A percentile compares a stretch with the other conserved stretches of the same genome.
Conservation (phyloP, 345 rosid genomes). For the Salix brachista region DNA sequence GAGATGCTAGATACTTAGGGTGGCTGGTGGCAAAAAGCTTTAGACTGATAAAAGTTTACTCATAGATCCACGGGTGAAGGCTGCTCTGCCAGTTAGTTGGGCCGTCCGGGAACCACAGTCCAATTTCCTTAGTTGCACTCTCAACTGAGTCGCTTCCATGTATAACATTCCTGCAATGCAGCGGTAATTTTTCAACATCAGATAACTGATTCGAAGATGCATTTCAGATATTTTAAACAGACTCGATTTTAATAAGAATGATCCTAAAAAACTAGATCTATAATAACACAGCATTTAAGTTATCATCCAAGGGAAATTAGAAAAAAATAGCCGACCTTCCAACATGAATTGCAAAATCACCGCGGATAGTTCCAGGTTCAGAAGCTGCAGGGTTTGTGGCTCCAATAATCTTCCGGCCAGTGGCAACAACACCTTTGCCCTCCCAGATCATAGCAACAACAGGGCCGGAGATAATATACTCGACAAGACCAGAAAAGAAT, state of each 20-base stretch:
- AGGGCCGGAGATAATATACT: constrained; percentile 89
- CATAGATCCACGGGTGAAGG: constrained; percentile 80
- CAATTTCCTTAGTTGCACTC: constrained; percentile 84
- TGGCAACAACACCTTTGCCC: constrained; percentile 79
- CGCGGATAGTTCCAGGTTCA: constrained; percentile 96
- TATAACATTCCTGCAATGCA: constrained; percentile 65
- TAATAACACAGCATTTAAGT: background rate
- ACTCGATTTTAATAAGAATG: background rate
- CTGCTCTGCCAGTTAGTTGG: constrained; percentile 79
- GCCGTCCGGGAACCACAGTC: constrained; percentile 86
- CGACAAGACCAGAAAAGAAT: constrained; percentile 82
- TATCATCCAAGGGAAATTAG: background rate
- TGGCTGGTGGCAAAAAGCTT: background rate
- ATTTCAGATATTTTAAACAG: background rate
- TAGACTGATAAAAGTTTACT: constrained; percentile 22
- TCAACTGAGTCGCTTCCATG: constrained; percentile 87
- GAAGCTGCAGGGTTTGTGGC: constrained; percentile 94
- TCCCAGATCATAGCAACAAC: constrained; percentile 98
- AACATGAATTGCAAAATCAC: constrained; percentile 78
- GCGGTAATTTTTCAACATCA: background rate
- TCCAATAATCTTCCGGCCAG: constrained; percentile 86
- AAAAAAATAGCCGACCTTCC: constrained; percentile 49
- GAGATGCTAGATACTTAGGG: background rate
- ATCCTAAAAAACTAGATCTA: background rate
- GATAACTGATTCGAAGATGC: background rate